Percentiles rank a stretch among this genome's conserved stretches.
Evolutionary conservation across 2,329 filamentous ascomycete genomes (phyloP).

Genomic region (Chrysosphaeria jannelii): DNA sequence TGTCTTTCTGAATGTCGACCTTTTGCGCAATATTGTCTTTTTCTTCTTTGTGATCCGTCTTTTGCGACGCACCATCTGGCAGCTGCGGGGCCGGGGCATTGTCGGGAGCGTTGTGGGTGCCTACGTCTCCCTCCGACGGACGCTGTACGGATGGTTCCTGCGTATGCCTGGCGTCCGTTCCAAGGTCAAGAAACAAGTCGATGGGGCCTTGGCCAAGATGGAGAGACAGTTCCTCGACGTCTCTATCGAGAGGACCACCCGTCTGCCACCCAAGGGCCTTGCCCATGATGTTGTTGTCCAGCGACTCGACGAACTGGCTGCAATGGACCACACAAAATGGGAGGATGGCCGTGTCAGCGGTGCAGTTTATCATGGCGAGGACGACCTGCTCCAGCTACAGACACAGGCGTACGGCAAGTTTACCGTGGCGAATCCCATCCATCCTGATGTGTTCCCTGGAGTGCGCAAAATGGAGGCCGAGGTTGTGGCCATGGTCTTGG

Average conservation of each 20-base stretch:
- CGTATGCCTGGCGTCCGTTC: slow-evolving; percentile 60
- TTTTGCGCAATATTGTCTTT: slow-evolving; percentile 71
- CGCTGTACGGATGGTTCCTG: slow-evolving; percentile 62
- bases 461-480: slow-evolving; percentile 99
- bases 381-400: slow-evolving; percentile 54
- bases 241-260: slow-evolving; percentile 34
- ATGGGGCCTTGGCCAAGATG: slow-evolving; percentile 49
- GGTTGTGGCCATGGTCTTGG: slow-evolving; percentile 79
- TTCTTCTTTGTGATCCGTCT: slow-evolving; percentile 65
- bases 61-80: slow-evolving; percentile 50
- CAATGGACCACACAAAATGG: slow-evolving; percentile 86
- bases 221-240: slow-evolving; percentile 57
- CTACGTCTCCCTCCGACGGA: slow-evolving; percentile 40
- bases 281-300: slow-evolving; percentile 44
- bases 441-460: slow-evolving; percentile 92
- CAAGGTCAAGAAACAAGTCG: slow-evolving; percentile 61
- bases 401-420: slow-evolving; percentile 84
- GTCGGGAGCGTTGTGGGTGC: slow-evolving; percentile 48
- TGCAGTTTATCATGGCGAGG: slow-evolving; percentile 84
- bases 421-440: slow-evolving; percentile 84
- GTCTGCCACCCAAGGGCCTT: slow-evolving; percentile 63
- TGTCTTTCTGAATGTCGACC: slow-evolving; percentile 28
- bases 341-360: slow-evolving; percentile 87
- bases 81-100: slow-evolving; percentile 66
- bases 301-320: slow-evolving; percentile 50